Evolutionary conservation across 176 grass and related monocot species (phyloP), one percentile per base, ranked within the genome.

Genomic region (Microstegium vimineum): DNA sequence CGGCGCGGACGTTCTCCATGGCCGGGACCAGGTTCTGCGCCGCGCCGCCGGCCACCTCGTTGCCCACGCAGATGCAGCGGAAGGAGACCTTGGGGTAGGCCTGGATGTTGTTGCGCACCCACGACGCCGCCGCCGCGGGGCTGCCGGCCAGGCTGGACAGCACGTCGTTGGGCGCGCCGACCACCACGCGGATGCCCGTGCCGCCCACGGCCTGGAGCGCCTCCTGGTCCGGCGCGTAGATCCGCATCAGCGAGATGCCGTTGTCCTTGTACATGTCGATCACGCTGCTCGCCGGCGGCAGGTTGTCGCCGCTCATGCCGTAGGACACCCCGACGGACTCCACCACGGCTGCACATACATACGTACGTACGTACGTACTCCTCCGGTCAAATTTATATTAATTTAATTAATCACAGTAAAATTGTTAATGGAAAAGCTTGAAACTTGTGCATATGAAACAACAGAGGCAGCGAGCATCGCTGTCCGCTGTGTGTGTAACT

Each of bases 1-100:
- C 86, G 30, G 52, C 65, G 11, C 71, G 52, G n/a, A 89, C 26
- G 87, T 92, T 77, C 60, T 71, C 79, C 90, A 92, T 92, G 43
- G 90, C 90, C 6, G 90, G 86, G 70, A 89, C 80, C 6, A 91
- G 47, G 80, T 87, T 18, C 65, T 69, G 43, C 15, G 84, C 38
- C 0, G 66, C 57, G 22, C 57, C 70, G 20, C 81, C 89, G 1
- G 41, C 77, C 23, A 91, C 64, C 83, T 91, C 81, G 62, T 87
- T 87, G 49, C 85, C 84, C 34, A 91, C 67, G 52, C 71, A 81
- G 62, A 91, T 6, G 72, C 85, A 92, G 0, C 47, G 40, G 49
- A 90, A 83, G 74, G 79, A 49, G 23, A 91, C 90, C 6, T 20
- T 20, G 0, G 90, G 79, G 73, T 88, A 85, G 15, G 90, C 82